These are phyloP conservation scores for Gossypium australe DNA, from an alignment of 345 rosid species.

Conservation along the genomic window DNA sequence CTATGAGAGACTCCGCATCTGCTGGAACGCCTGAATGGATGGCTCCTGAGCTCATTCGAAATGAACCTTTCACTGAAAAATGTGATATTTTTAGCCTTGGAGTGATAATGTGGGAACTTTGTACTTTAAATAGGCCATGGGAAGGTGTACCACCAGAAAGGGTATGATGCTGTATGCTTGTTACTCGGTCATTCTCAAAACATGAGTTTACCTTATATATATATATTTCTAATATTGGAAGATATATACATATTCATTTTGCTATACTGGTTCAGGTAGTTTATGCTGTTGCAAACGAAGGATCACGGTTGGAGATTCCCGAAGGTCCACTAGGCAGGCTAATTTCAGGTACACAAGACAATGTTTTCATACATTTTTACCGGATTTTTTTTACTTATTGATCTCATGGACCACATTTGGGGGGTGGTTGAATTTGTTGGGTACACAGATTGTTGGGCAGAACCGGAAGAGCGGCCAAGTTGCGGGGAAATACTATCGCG, in stretches of 20 bases:
- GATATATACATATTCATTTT: not conserved
- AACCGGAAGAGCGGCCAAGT: conserved; percentile 74
- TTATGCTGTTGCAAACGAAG: conserved; percentile 78
- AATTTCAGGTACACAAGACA: conserved; percentile 56
- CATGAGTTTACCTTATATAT: not conserved
- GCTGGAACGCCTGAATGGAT: conserved; percentile 99
- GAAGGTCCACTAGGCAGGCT: conserved; percentile 82
- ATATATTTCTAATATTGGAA: not conserved
- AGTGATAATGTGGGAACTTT: conserved; percentile 98
- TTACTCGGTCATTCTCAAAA: not conserved
- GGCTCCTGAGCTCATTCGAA: conserved; percentile 80
- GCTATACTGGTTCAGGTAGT: conserved; percentile 58
- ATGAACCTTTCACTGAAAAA: conserved; percentile 84
- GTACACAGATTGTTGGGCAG: conserved; percentile 92
- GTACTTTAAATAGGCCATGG: conserved; percentile 90
- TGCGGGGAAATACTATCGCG: conserved; percentile 81
- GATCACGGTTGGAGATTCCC: conserved; percentile 83
- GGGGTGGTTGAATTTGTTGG: not conserved
- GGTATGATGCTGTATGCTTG: conserved; percentile 44
- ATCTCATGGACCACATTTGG: not conserved
- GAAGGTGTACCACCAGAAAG: conserved; percentile 90
- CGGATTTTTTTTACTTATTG: not conserved
- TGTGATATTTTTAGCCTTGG: conserved; percentile 99
- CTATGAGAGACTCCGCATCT: conserved; percentile 74
- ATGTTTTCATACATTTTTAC: not conserved